A percentile compares a stretch with the other conserved stretches of the same genome.
Evolutionary conservation across 495 filamentous ascomycete species (phyloP).

Genomic region (Penicillium macrosclerotiorum): DNA sequence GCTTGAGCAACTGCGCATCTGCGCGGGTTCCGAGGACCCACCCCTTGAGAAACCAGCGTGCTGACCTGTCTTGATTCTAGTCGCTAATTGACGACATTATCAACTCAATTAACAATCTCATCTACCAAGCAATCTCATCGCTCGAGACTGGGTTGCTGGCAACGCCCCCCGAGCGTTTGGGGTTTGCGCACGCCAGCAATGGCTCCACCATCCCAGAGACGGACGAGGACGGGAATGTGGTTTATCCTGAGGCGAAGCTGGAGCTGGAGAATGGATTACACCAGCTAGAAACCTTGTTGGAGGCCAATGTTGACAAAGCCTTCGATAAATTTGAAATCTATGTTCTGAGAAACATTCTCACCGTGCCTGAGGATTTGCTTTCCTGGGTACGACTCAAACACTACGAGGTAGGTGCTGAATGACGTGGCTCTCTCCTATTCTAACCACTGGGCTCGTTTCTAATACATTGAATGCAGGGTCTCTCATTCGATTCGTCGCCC

Average conservation of each 20-base stretch:
- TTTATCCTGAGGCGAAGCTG: constrained; percentile 59
- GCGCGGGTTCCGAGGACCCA: constrained; percentile 9
- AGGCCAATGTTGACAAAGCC: constrained; percentile 69
- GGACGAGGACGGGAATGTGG: constrained; percentile 52
- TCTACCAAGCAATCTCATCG: constrained; percentile 78
- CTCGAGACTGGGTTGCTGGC: constrained; percentile 76
- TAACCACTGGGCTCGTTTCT: background rate
- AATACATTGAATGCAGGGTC: too few relatives aligned
- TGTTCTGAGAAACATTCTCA: constrained; percentile 83
- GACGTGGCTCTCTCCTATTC: background rate
- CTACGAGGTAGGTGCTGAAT: constrained; percentile 63
- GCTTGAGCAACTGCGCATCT: background rate
- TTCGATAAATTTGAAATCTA: constrained; percentile 84
- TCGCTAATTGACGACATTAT: constrained; percentile 96
- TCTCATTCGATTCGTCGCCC: constrained; percentile 28
- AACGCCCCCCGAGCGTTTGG: constrained; percentile 68
- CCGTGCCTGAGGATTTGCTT: constrained; percentile 68
- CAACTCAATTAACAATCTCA: constrained; percentile 87
- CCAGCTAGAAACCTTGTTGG: constrained; percentile 92
- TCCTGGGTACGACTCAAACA: constrained; percentile 78
- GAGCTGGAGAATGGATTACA: constrained; percentile 91
- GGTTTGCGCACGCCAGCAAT: constrained; percentile 57
- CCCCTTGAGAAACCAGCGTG: constrained; percentile 17
- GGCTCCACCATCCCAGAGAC: constrained; percentile 48
- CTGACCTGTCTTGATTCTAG: constrained; percentile 42